phyloP scores from a whole-genome alignment of 148 eudicot genomes.

The Persicaria tinctoria region DNA sequence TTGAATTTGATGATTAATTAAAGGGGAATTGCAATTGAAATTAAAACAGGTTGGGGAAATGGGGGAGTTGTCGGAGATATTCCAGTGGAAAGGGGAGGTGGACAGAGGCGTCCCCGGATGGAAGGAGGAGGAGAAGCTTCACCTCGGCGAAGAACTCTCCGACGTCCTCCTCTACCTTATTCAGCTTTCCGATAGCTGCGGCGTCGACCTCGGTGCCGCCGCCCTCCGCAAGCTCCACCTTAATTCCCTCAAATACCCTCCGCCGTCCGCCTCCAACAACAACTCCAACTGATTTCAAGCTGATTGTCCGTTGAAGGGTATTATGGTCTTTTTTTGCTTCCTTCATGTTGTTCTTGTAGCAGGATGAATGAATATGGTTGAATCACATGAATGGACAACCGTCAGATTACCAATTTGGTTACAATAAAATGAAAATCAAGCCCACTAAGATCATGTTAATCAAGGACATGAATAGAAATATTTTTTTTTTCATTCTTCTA shows the following conservation, averaged over 20 bases:
- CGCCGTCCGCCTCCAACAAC: not conserved
- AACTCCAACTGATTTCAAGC: not conserved
- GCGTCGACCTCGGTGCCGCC: slow-evolving; percentile 35
- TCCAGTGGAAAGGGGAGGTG: slow-evolving; percentile 47
- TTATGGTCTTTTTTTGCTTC: not conserved
- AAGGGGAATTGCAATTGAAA: not conserved
- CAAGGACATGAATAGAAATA: too few relatives aligned
- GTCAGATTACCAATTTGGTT: too few relatives aligned
- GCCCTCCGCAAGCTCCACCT: slow-evolving; percentile 32
- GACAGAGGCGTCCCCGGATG: slow-evolving; percentile 33
- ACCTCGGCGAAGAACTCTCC: slow-evolving; percentile 40
- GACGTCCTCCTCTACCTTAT: slow-evolving; percentile 37
- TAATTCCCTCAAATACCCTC: slow-evolving; percentile 37
- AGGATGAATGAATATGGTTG: too few relatives aligned
- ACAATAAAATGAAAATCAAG: too few relatives aligned
- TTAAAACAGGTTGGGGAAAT: slow-evolving; percentile 35
- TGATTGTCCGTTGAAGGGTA: not conserved
- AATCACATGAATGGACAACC: too few relatives aligned
- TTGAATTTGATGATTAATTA: too few relatives aligned
- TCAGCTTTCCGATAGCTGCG: slow-evolving; percentile 35
- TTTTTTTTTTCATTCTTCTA: too few relatives aligned
- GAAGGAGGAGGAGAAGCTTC: slow-evolving; percentile 35
- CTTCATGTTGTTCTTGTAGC: not conserved
- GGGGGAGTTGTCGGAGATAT: slow-evolving; percentile 43
- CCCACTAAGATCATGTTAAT: too few relatives aligned